These are phyloP conservation scores for Ustilago cynodontis DNA, from an alignment of 1,284 basidiomycete species.

Conservation along the genomic window DNA sequence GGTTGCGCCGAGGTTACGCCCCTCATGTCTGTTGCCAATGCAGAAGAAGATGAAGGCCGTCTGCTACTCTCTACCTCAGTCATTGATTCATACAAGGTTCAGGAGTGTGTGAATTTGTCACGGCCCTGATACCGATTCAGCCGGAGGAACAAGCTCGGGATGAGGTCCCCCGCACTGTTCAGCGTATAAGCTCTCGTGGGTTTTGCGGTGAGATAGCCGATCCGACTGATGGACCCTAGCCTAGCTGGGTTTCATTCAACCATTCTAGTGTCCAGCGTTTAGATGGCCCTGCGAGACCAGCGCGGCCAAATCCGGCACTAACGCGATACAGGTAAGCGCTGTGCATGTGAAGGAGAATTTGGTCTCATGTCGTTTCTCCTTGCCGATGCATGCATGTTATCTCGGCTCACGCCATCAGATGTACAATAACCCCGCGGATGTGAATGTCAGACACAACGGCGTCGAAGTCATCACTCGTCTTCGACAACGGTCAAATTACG, in stretches of 20 bases:
- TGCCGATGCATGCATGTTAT: background rate
- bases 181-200: background rate
- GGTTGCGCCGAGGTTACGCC: too few species aligned
- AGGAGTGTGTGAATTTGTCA: background rate
- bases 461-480: too few species aligned
- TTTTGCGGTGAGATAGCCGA: background rate
- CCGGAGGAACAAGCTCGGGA: background rate
- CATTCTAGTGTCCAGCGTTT: background rate
- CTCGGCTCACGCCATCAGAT: background rate
- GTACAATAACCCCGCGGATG: background rate
- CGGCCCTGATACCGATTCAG: background rate
- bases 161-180: background rate
- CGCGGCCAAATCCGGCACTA: background rate
- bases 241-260: background rate
- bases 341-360: background rate
- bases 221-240: background rate
- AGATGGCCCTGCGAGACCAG: background rate
- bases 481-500: too few species aligned
- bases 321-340: background rate
- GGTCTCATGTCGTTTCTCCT: background rate
- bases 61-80: background rate
- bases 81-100: background rate
- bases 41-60: too few species aligned
- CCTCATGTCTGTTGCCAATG: too few species aligned
- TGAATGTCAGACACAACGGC: too few species aligned